phyloP scores from a whole-genome alignment of 768 basidiomycete species.

The Collybiopsis luxurians region DNA sequence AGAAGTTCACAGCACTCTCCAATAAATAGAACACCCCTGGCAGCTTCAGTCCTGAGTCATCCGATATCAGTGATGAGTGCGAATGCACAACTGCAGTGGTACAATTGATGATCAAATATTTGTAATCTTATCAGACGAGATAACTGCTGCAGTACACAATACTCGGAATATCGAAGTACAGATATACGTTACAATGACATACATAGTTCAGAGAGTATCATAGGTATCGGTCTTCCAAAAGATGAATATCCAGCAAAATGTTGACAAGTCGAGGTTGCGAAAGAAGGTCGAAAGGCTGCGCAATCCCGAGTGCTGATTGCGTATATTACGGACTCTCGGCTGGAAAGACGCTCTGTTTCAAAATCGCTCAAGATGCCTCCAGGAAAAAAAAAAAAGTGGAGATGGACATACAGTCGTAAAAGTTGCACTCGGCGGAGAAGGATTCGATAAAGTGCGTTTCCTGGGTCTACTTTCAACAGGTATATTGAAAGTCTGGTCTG shows the following conservation, averaged over 20 bases:
- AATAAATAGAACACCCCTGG: neutral
- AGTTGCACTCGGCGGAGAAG: neutral
- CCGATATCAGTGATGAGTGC: no score
- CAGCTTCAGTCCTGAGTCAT: no score
- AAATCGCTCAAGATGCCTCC: no score
- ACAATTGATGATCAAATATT: no score
- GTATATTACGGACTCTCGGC: neutral
- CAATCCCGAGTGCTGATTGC: neutral
- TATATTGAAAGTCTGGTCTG: neutral
- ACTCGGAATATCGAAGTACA: no score
- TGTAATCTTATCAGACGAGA: neutral
- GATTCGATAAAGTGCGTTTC: slow-evolving; percentile 1
- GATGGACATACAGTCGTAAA: neutral
- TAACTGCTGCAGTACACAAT: no score
- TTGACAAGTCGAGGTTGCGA: neutral
- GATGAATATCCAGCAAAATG: no score
- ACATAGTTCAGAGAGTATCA: no score
- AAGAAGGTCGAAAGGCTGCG: neutral
- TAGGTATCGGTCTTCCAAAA: no score
- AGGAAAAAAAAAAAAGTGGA: neutral
- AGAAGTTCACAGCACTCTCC: neutral
- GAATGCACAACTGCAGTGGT: no score
- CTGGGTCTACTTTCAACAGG: neutral
- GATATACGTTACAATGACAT: no score
- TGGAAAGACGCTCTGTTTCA: neutral